A percentile compares a stretch with the other conserved stretches of the same genome.
Conservation (phyloP, 352 stramenopile genomes). For the Phytophthora nicotianae region DNA sequence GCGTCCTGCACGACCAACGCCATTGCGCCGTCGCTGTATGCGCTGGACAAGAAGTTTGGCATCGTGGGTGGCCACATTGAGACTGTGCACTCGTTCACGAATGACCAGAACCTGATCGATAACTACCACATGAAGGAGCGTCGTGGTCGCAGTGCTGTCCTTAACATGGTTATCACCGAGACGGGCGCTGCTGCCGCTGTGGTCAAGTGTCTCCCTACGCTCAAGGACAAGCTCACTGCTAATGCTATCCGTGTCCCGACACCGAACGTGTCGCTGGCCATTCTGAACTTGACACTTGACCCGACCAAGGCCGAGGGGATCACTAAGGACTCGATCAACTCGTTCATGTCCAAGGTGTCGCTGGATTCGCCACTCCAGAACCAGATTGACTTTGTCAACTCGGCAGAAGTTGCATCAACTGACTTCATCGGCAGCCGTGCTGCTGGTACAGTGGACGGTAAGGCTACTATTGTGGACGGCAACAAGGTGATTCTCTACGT, state of each 20-base stretch:
- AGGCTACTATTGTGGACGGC: constrained; percentile 84
- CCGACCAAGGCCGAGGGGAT: constrained; percentile 72
- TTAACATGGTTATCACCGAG: constrained; percentile 92
- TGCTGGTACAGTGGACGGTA: constrained; percentile 78
- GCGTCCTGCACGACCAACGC: constrained; percentile 89
- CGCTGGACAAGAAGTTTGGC: constrained; percentile 83
- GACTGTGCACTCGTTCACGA: constrained; percentile 91
- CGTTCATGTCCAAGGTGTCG: constrained; percentile 79
- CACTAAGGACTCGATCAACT: constrained; percentile 76
- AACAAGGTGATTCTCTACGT: constrained; percentile 90
- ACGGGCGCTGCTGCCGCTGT: constrained; percentile 83
- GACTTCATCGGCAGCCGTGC: constrained; percentile 86
- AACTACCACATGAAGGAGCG: constrained; percentile 91
- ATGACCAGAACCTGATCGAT: constrained; percentile 91
- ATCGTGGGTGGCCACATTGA: constrained; percentile 87
- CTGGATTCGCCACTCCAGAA: constrained; percentile 87
- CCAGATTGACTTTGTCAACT: constrained; percentile 90
- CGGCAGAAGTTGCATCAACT: constrained; percentile 78
- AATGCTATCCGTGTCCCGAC: constrained; percentile 99
- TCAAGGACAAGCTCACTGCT: constrained; percentile 98
- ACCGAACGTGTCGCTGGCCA: constrained; percentile 98
- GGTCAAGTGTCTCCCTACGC: constrained; percentile 90
- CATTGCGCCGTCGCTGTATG: constrained; percentile 77
- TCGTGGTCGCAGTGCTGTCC: constrained; percentile 80
- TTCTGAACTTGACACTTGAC: constrained; percentile 94